Percentiles rank a stretch among this genome's conserved stretches.
phyloP scores from a whole-genome alignment of 2,329 filamentous ascomycete genomes.

The Phaeosphaeriaceae sp. region DNA sequence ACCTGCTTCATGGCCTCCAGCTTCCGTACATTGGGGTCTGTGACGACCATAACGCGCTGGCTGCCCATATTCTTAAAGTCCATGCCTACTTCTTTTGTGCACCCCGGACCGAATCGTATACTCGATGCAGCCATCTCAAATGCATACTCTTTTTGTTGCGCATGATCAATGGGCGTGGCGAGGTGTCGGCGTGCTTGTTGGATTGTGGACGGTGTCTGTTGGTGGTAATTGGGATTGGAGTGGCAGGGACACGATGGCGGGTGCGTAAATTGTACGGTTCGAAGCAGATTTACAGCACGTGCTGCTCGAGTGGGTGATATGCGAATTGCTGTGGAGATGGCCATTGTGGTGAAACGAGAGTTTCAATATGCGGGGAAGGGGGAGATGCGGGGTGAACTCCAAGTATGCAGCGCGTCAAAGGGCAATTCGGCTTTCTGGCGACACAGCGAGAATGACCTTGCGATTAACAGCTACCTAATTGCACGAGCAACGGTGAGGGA shows the following conservation, averaged over 20 bases:
- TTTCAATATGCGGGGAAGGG: not conserved
- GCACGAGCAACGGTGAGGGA: not conserved
- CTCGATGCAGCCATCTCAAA: conserved; percentile 98
- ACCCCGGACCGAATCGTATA: conserved; percentile 91
- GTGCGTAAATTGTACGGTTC: conserved; percentile 90
- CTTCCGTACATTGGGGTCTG: conserved; percentile 80
- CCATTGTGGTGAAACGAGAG: conserved; percentile 14
- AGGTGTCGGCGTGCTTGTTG: conserved; percentile 65
- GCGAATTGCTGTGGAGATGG: conserved; percentile 33
- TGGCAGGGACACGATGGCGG: conserved; percentile 95
- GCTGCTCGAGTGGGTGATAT: conserved; percentile 56
- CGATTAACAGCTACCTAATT: not conserved
- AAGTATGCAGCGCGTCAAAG: too few species aligned
- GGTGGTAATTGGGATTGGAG: conserved; percentile 81
- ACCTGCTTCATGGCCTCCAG: conserved; percentile 91
- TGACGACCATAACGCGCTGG: conserved; percentile 89
- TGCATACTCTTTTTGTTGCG: conserved; percentile 89
- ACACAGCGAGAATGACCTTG: not conserved
- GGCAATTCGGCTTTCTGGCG: too few species aligned
- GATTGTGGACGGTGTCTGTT: conserved; percentile 49
- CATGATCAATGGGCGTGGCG: conserved; percentile 77
- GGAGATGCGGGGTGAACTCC: not conserved
- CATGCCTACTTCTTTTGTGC: conserved; percentile 97
- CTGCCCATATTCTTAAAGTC: conserved; percentile 91
- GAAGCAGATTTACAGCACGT: conserved; percentile 75